Percentiles rank a stretch among this genome's conserved stretches.
Conservation (phyloP, 495 filamentous ascomycete species). For the Neurospora sp. region DNA sequence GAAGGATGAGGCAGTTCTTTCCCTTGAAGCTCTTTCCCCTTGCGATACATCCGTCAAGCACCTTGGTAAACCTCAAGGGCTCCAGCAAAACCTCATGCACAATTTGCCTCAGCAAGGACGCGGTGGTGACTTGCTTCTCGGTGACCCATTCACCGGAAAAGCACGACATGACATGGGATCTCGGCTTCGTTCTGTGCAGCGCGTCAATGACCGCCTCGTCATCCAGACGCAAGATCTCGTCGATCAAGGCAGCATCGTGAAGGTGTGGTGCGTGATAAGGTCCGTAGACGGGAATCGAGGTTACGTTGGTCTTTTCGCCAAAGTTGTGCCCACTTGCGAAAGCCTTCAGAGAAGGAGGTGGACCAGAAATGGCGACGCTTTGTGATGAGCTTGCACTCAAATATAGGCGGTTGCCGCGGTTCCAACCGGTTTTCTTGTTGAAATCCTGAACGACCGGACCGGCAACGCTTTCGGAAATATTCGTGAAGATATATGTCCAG, state of each 20-base stretch:
- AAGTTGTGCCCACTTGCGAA: slow-evolving; percentile 47
- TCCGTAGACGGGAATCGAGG: slow-evolving; percentile 62
- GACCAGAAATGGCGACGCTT: slow-evolving; percentile 70
- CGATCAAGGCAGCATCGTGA: slow-evolving; percentile 49
- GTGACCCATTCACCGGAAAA: slow-evolving; percentile 38
- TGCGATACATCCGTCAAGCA: slow-evolving; percentile 44
- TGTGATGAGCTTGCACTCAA: slow-evolving; percentile 62
- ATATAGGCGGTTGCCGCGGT: slow-evolving; percentile 51
- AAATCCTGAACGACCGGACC: slow-evolving; percentile 39
- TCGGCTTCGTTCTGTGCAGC: slow-evolving; percentile 38
- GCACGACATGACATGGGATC: slow-evolving; percentile 50
- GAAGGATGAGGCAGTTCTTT: slow-evolving; percentile 39
- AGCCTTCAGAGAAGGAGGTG: slow-evolving; percentile 50
- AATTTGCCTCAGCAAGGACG: slow-evolving; percentile 39
- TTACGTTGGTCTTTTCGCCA: slow-evolving; percentile 38
- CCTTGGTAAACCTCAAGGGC: slow-evolving; percentile 47
- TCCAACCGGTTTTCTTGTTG: slow-evolving; percentile 27
- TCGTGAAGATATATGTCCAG: slow-evolving; percentile 48
- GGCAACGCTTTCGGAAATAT: slow-evolving; percentile 33
- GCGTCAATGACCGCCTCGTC: slow-evolving; percentile 26
- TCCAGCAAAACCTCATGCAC: slow-evolving; percentile 51
- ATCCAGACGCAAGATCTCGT: slow-evolving; percentile 44
- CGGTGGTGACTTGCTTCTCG: slow-evolving; percentile 29
- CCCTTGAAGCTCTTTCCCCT: slow-evolving; percentile 27
- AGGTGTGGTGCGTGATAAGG: slow-evolving; percentile 76